Conservation (phyloP, 139 green algal genomes). For the Monoraphidium neglectum region DNA sequence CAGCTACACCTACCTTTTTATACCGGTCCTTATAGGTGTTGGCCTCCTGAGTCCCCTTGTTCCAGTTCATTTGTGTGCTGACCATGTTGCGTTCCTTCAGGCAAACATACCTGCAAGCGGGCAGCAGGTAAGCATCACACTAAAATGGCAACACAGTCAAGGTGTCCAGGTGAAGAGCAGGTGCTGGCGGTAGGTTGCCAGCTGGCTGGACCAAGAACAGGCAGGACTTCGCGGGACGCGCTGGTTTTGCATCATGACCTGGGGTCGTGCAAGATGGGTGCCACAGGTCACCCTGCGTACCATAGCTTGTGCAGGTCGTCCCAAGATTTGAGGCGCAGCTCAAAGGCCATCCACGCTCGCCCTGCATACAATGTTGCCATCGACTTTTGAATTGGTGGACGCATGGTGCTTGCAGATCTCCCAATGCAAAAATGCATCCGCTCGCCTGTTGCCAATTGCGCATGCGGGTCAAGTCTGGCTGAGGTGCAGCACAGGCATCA, state of each 20-base stretch:
- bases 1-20: background rate
- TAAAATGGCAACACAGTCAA: background rate
- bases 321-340: slow-evolving; percentile 76
- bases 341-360: slow-evolving; percentile 61
- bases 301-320: slow-evolving; percentile 84
- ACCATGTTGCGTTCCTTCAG: slow-evolving; percentile 79
- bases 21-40: background rate
- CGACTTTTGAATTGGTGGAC: background rate
- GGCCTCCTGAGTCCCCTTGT: background rate
- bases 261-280: background rate
- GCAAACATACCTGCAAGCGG: slow-evolving; percentile 58
- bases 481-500: too few relatives aligned
- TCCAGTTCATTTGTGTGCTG: slow-evolving; percentile 54
- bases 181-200: background rate
- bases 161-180: background rate
- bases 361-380: slow-evolving; percentile 37
- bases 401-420: background rate
- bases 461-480: too few relatives aligned
- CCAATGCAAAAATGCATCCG: background rate
- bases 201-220: background rate
- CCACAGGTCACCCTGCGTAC: slow-evolving; percentile 24
- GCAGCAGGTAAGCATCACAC: too few relatives aligned
- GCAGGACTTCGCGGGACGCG: background rate
- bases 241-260: background rate
- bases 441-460: background rate